These are phyloP conservation scores for Aureobasidium sp. DNA, from an alignment of 2,329 filamentous ascomycete species.

Conservation along the genomic window DNA sequence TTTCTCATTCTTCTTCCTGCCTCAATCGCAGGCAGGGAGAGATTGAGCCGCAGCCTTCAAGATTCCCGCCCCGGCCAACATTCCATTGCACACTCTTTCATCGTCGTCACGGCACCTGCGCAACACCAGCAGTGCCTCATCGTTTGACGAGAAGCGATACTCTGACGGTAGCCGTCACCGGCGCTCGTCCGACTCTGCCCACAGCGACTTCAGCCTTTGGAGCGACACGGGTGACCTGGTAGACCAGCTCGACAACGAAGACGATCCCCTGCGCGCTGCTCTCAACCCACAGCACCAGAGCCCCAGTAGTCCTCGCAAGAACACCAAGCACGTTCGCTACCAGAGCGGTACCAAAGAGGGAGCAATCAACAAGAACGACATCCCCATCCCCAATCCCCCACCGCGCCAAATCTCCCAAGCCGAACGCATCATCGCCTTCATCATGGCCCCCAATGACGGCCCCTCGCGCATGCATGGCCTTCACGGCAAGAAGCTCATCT, in stretches of 20 bases:
- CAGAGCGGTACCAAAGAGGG: conserved; percentile 31
- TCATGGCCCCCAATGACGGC: conserved; percentile 73
- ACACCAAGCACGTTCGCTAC: conserved; percentile 56
- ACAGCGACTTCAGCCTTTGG: conserved; percentile 73
- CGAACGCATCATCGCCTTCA: conserved; percentile 64
- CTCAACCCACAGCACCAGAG: conserved; percentile 28
- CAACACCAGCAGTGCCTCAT: conserved; percentile 26
- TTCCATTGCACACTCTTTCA: conserved; percentile 71
- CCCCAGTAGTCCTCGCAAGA: conserved; percentile 30
- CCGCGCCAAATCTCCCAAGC: conserved; percentile 55
- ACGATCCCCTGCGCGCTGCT: conserved; percentile 63
- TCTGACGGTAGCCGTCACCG: conserved; percentile 44
- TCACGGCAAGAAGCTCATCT: conserved; percentile 89
- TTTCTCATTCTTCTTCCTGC: conserved; percentile 1
- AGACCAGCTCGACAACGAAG: conserved; percentile 76
- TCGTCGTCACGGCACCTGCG: conserved; percentile 33
- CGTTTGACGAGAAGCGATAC: conserved; percentile 39
- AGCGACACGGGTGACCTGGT: conserved; percentile 91
- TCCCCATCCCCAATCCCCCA: conserved; percentile 65
- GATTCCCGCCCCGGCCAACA: conserved; percentile 79
- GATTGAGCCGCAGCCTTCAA: conserved; percentile 49
- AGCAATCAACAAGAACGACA: conserved; percentile 52
- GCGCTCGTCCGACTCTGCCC: conserved; percentile 49
- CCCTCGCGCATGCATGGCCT: conserved; percentile 75
- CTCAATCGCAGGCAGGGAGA: conserved; percentile 6